phyloP scores from a whole-genome alignment of 2,329 filamentous ascomycete species.

The Ophiostoma himal-ulmi region DNA sequence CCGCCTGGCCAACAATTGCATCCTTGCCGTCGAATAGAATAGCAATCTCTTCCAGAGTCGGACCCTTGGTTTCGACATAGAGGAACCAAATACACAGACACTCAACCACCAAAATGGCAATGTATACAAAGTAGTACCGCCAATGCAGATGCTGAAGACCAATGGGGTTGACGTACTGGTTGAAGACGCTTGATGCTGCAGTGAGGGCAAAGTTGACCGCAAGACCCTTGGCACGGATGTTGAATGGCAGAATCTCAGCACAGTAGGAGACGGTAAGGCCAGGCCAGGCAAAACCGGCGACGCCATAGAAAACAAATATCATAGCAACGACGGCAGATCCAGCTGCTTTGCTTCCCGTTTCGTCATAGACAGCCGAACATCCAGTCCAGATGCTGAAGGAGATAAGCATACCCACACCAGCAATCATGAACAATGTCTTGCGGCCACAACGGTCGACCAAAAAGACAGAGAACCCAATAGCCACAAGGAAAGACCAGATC shows the following conservation, averaged over 20 bases:
- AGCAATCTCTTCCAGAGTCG: conserved; percentile 37
- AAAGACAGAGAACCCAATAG: conserved; percentile 30
- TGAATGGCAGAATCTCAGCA: conserved; percentile 24
- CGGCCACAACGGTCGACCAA: conserved; percentile 25
- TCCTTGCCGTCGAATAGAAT: conserved; percentile 42
- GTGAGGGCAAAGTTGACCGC: conserved; percentile 21
- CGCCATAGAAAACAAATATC: conserved; percentile 20
- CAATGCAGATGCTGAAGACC: conserved; percentile 26
- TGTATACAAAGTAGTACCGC: conserved; percentile 29
- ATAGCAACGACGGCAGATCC: conserved; percentile 19
- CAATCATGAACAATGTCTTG: conserved; percentile 28
- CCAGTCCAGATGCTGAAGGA: conserved; percentile 23
- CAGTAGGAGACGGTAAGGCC: conserved; percentile 20
- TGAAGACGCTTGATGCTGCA: conserved; percentile 24
- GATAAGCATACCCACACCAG: conserved; percentile 24
- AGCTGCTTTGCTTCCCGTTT: neutral
- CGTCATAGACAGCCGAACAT: conserved; percentile 20
- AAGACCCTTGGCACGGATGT: conserved; percentile 25
- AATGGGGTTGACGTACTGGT: conserved; percentile 26
- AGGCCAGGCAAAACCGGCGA: conserved; percentile 14
- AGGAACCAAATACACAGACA: conserved; percentile 30
- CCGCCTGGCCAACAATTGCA: conserved; percentile 2
- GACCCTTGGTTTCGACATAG: conserved; percentile 25
- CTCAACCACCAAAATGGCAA: conserved; percentile 23
- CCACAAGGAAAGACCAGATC: conserved; percentile 36